A percentile compares a stretch with the other conserved stretches of the same genome.
phyloP scores from a whole-genome alignment of 257 asterid species.

The Voacanga thouarsii region DNA sequence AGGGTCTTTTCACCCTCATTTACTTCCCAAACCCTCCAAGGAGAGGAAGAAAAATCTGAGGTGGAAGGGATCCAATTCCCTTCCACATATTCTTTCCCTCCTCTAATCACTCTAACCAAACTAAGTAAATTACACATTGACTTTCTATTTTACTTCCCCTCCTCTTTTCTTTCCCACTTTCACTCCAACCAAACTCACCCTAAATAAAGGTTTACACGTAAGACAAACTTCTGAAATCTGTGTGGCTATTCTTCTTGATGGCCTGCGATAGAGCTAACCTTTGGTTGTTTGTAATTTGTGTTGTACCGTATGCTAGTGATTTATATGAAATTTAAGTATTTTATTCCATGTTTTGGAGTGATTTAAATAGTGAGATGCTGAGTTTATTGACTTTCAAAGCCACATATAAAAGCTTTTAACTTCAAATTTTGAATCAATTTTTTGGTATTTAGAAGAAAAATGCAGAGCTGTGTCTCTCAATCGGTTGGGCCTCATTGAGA shows the following conservation, averaged over 20 bases:
- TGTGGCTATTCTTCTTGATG: background rate
- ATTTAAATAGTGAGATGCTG: background rate
- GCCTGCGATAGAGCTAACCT: background rate
- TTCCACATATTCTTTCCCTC: no score
- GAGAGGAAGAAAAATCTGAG: no score
- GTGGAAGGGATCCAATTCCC: no score
- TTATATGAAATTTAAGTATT: background rate
- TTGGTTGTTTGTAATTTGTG: background rate
- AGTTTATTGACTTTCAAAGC: background rate
- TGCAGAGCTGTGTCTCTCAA: background rate
- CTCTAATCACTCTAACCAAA: no score
- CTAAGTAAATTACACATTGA: no score
- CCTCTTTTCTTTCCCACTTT: no score
- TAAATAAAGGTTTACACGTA: constrained; percentile 10
- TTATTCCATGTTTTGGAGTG: background rate
- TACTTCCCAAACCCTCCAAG: no score
- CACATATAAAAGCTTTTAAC: background rate
- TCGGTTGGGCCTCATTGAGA: background rate
- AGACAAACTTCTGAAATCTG: background rate
- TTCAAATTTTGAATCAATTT: background rate
- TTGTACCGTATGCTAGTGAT: background rate
- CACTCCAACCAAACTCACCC: no score
- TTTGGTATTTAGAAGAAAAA: no score
- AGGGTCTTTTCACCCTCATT: no score
- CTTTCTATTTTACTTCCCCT: no score